Percentiles rank a stretch among this genome's conserved stretches.
phyloP scores from a whole-genome alignment of 1,284 basidiomycete genomes.

The Chondrostereum purpureum region DNA sequence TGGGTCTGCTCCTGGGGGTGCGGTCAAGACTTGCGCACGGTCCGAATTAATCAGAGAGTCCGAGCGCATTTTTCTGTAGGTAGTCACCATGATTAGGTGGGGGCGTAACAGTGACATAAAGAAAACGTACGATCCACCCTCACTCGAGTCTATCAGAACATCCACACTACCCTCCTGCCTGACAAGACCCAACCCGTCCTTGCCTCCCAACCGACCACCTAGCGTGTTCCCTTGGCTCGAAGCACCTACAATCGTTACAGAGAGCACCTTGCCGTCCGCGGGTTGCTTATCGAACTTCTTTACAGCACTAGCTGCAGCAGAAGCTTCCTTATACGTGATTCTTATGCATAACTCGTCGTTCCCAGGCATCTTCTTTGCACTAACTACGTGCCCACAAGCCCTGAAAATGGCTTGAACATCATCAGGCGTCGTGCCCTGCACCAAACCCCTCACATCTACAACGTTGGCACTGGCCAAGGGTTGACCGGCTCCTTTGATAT shows the following conservation, averaged over 20 bases:
- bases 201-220: slow-evolving; percentile 44
- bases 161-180: slow-evolving; percentile 65
- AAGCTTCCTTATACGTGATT: slow-evolving; percentile 63
- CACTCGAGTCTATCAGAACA: slow-evolving; percentile 49
- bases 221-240: slow-evolving; percentile 42
- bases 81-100: slow-evolving; percentile 5
- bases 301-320: slow-evolving; percentile 63
- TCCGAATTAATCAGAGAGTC: slow-evolving; percentile 68
- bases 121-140: slow-evolving; percentile 51
- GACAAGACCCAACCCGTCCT: slow-evolving; percentile 51
- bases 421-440: slow-evolving; percentile 72
- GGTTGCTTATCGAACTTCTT: slow-evolving; percentile 72
- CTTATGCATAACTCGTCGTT: slow-evolving; percentile 55
- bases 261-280: slow-evolving; percentile 73
- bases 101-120: slow-evolving; percentile 1
- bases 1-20: slow-evolving; percentile 61
- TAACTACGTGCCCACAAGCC: slow-evolving; percentile 63
- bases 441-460: slow-evolving; percentile 71
- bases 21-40: slow-evolving; percentile 60
- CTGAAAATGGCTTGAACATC: slow-evolving; percentile 86
- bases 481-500: slow-evolving; percentile 71
- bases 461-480: slow-evolving; percentile 48
- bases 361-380: slow-evolving; percentile 39
- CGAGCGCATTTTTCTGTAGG: slow-evolving; percentile 77
- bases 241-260: slow-evolving; percentile 58